Conservation (phyloP, 2,329 filamentous ascomycete species). For the Podosphaera xanthii region DNA sequence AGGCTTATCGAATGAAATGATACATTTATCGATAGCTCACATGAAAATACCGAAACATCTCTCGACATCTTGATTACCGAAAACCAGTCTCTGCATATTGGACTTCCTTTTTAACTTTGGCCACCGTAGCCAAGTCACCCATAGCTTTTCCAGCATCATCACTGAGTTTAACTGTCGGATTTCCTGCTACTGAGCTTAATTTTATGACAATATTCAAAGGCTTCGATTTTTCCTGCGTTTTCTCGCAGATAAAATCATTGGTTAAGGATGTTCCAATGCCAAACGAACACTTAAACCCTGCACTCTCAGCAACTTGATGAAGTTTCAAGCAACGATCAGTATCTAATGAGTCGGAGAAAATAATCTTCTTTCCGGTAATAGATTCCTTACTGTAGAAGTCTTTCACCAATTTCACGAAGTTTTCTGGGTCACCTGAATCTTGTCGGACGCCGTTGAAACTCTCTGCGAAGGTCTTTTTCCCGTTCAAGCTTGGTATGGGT, state of each 20-base stretch:
- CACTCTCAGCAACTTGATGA: constrained; percentile 57
- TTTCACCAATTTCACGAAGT: constrained; percentile 41
- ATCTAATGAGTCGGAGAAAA: constrained; percentile 89
- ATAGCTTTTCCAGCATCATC: constrained; percentile 83
- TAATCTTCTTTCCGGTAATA: constrained; percentile 68
- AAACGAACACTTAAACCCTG: constrained; percentile 69
- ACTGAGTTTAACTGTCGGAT: constrained; percentile 76
- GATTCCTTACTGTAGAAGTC: constrained; percentile 22
- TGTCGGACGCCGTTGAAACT: constrained; percentile 46
- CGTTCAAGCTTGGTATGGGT: constrained; percentile 23
- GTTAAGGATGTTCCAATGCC: constrained; percentile 91
- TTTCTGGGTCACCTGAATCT: constrained; percentile 46
- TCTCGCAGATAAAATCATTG: constrained; percentile 65
- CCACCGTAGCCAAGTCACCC: constrained; percentile 56
- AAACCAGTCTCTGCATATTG: constrained; percentile 67
- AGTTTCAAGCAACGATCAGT: constrained; percentile 82
- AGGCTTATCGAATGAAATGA: too few relatives aligned
- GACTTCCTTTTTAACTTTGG: constrained; percentile 61
- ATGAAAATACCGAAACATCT: too few relatives aligned
- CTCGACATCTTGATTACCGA: too few relatives aligned
- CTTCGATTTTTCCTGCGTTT: constrained; percentile 58
- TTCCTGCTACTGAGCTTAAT: constrained; percentile 61
- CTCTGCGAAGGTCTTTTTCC: constrained; percentile 33
- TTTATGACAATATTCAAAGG: constrained; percentile 98
- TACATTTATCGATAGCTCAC: too few relatives aligned